Evolutionary conservation across 176 grass and related monocot species (phyloP).

Genomic region (Canna indica): DNA sequence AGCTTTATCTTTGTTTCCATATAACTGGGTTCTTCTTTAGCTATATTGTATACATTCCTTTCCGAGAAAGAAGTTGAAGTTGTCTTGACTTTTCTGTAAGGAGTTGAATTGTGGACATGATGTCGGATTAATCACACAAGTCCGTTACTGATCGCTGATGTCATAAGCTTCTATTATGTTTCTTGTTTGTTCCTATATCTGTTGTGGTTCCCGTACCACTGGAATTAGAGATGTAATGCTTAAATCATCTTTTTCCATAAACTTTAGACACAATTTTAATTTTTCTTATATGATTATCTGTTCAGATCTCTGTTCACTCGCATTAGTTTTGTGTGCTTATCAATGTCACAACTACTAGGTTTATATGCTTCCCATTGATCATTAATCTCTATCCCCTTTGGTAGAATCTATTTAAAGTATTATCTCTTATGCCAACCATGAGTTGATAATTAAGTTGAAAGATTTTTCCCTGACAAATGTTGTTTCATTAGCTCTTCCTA

Average conservation of each 20-base stretch:
- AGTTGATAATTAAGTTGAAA: neutral
- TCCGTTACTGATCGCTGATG: neutral
- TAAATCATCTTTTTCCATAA: neutral
- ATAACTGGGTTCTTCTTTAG: neutral
- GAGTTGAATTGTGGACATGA: neutral
- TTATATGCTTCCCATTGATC: neutral
- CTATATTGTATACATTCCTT: neutral
- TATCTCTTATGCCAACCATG: neutral
- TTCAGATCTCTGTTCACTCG: neutral
- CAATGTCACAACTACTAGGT: too few relatives aligned
- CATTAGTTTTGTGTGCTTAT: neutral
- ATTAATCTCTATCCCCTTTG: neutral
- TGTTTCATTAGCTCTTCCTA: neutral
- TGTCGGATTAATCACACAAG: neutral
- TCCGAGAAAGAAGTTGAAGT: neutral
- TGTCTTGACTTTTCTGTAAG: neutral
- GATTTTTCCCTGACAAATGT: neutral
- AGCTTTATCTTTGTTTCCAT: neutral
- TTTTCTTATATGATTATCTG: conserved; percentile 1
- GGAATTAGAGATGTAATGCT: neutral
- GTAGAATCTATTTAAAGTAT: neutral
- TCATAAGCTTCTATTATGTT: neutral
- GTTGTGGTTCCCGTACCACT: neutral
- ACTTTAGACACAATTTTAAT: neutral
- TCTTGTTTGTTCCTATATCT: neutral